Evolutionary conservation across 441 rosid species (phyloP).

Genomic region (Gossypium gossypioides): DNA sequence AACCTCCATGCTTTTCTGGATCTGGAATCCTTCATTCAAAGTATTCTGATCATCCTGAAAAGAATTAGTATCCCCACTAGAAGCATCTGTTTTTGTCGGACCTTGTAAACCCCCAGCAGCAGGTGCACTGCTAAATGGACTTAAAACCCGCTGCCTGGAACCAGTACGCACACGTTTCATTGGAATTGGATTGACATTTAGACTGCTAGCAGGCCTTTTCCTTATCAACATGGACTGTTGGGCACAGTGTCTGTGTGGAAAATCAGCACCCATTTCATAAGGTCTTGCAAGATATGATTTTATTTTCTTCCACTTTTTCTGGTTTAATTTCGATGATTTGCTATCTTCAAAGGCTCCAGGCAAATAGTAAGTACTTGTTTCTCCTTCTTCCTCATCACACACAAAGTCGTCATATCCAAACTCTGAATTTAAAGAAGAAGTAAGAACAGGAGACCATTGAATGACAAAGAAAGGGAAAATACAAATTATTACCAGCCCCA

Average conservation of each 20-base stretch:
- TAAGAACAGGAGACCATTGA: slow-evolving; percentile 20
- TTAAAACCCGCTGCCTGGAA: slow-evolving; percentile 66
- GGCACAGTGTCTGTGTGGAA: slow-evolving; percentile 40
- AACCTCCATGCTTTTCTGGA: slow-evolving; percentile 77
- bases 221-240: slow-evolving; percentile 45
- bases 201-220: slow-evolving; percentile 63
- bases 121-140: slow-evolving; percentile 57
- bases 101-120: slow-evolving; percentile 39
- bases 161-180: slow-evolving; percentile 88
- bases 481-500: slow-evolving; percentile 49
- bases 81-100: slow-evolving; percentile 67
- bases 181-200: slow-evolving; percentile 60
- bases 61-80: slow-evolving; percentile 95
- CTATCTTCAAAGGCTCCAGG: slow-evolving; percentile 53
- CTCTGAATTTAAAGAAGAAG: slow-evolving; percentile 36
- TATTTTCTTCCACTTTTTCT: slow-evolving; percentile 40
- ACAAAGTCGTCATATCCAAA: slow-evolving; percentile 41
- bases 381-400: slow-evolving; percentile 84
- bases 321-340: slow-evolving; percentile 44
- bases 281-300: slow-evolving; percentile 47
- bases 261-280: slow-evolving; percentile 55
- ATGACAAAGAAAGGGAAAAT: slow-evolving; percentile 11
- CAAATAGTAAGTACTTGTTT: slow-evolving; percentile 63
- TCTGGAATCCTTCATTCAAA: slow-evolving; percentile 61
- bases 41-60: slow-evolving; percentile 93